phyloP scores from a whole-genome alignment of 2,329 filamentous ascomycete species.

The Hirsutella thompsonii region DNA sequence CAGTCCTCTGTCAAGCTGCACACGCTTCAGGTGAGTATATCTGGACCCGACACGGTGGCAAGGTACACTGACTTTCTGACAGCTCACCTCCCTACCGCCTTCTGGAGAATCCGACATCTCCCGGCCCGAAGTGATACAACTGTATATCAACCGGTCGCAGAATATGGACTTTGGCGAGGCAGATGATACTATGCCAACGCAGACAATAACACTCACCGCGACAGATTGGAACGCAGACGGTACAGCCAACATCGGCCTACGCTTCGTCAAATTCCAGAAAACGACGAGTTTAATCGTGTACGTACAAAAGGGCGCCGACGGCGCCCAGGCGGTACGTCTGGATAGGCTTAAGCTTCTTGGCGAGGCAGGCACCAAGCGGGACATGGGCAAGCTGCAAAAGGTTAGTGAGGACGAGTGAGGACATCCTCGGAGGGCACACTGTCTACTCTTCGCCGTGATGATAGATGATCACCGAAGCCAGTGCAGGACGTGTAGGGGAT shows the following conservation, averaged over 20 bases:
- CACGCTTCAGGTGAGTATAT: conserved; percentile 48
- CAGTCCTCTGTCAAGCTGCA: conserved; percentile 81
- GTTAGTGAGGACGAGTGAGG: conserved; percentile 59
- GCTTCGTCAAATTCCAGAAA: conserved; percentile 97
- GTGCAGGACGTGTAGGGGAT: too few species aligned
- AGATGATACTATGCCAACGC: conserved; percentile 70
- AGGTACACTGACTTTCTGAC: conserved; percentile 17
- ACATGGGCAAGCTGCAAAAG: conserved; percentile 93
- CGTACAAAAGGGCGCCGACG: conserved; percentile 72
- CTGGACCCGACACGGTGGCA: not conserved
- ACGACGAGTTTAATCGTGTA: conserved; percentile 79
- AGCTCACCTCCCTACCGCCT: conserved; percentile 73
- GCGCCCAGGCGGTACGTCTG: conserved; percentile 73
- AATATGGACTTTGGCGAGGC: conserved; percentile 94
- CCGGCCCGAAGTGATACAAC: conserved; percentile 68
- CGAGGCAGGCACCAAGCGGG: conserved; percentile 80
- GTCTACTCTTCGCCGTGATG: too few species aligned
- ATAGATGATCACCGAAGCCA: too few species aligned
- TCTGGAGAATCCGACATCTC: conserved; percentile 61
- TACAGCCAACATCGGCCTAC: conserved; percentile 59
- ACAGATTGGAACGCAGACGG: conserved; percentile 73
- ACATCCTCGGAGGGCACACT: not conserved
- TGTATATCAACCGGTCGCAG: conserved; percentile 81
- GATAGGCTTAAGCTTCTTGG: conserved; percentile 73
- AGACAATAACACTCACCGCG: conserved; percentile 60